Percentiles rank a stretch among this genome's conserved stretches.
These are phyloP conservation scores for Cladochytrium tenue DNA, from an alignment of 371 early-diverging fungal species.

Conservation along the genomic window DNA sequence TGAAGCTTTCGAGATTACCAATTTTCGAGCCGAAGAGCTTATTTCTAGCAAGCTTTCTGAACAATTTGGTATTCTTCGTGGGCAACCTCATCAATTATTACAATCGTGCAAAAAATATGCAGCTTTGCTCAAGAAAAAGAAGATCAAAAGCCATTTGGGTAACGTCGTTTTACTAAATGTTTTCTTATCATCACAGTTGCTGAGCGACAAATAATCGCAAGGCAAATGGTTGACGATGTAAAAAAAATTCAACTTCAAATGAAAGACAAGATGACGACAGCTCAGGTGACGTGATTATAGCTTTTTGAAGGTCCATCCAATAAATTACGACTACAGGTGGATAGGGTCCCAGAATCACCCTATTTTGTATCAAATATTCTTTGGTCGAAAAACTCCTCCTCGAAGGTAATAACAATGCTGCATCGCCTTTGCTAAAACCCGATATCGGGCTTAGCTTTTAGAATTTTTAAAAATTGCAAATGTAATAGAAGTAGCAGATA, in stretches of 20 bases:
- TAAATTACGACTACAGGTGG: too few relatives aligned
- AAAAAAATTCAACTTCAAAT: constrained; percentile 30
- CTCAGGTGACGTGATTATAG: too few relatives aligned
- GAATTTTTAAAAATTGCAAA: constrained; percentile 37
- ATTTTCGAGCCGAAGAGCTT: too few relatives aligned
- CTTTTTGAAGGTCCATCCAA: too few relatives aligned
- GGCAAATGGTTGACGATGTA: constrained; percentile 31
- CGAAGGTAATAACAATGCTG: constrained; percentile 29
- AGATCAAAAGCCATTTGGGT: too few relatives aligned
- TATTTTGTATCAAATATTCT: constrained; percentile 33
- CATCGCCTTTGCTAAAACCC: background rate
- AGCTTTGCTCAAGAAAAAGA: constrained; percentile 33
- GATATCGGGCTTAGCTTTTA: constrained; percentile 41
- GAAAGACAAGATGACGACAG: too few relatives aligned
- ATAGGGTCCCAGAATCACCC: constrained; percentile 22
- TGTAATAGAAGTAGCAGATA: constrained; percentile 23
- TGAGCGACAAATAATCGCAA: constrained; percentile 42
- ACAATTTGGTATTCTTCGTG: constrained; percentile 34
- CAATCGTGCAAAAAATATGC: constrained; percentile 50
- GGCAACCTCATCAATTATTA: constrained; percentile 47
- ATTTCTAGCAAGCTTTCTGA: constrained; percentile 34
- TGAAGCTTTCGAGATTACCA: too few relatives aligned
- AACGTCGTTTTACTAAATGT: too few relatives aligned
- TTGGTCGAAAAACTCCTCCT: constrained; percentile 44
- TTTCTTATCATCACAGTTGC: too few relatives aligned